Conservation (phyloP, 257 asterid genomes). For the Coffea eugenioides region DNA sequence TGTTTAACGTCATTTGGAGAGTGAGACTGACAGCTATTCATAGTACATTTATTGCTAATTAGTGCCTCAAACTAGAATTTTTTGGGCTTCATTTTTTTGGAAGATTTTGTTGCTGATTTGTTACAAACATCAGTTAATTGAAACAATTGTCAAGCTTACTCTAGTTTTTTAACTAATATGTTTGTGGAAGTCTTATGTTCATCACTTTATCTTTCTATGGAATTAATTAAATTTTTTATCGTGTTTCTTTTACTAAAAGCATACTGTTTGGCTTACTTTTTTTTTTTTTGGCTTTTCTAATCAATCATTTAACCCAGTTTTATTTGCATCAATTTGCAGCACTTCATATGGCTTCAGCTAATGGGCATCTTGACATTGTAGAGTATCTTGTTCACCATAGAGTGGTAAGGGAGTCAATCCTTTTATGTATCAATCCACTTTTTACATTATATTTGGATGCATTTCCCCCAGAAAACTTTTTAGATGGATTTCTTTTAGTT, state of each 20-base stretch:
- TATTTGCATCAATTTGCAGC: constrained; percentile 51
- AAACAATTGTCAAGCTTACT: not conserved
- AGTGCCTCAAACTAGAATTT: not conserved
- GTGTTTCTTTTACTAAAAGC: not conserved
- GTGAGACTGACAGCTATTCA: not conserved
- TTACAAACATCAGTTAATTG: not conserved
- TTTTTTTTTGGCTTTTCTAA: not conserved
- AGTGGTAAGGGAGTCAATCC: constrained; percentile 48
- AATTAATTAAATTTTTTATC: not conserved
- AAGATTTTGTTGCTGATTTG: not conserved
- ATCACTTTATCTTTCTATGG: not conserved
- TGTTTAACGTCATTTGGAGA: not conserved
- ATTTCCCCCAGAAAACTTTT: too few relatives aligned
- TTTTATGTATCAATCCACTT: constrained; percentile 3
- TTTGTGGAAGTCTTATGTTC: not conserved
- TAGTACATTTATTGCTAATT: not conserved
- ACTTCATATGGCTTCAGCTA: constrained; percentile 96
- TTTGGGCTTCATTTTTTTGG: too few relatives aligned
- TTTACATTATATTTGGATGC: not conserved
- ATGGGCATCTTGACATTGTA: constrained; percentile 70
- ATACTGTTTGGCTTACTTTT: not conserved
- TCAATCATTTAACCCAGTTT: constrained; percentile 12
- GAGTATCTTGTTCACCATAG: constrained; percentile 70
- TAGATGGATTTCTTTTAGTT: not conserved
- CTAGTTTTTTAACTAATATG: not conserved